Conservation (phyloP, 2,329 filamentous ascomycete genomes). For the Stagonosporopsis vannaccii region DNA sequence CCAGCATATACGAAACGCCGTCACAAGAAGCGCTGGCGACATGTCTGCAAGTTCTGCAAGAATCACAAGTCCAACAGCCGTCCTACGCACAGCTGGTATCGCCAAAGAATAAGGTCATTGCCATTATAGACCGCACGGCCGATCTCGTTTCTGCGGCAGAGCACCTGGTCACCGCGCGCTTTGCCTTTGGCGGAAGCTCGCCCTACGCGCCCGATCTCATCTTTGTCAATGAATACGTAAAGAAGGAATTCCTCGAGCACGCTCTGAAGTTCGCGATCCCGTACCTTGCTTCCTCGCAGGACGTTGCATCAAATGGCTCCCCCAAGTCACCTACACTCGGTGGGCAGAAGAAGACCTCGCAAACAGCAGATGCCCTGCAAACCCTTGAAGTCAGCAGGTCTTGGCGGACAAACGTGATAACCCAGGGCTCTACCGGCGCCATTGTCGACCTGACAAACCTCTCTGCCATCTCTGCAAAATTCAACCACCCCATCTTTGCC, state of each 20-base stretch:
- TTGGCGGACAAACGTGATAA: conserved; percentile 33
- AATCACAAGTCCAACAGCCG: conserved; percentile 17
- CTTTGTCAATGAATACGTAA: conserved; percentile 69
- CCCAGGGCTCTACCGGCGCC: conserved; percentile 34
- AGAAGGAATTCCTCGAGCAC: conserved; percentile 62
- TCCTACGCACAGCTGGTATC: conserved; percentile 47
- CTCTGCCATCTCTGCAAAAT: conserved; percentile 45
- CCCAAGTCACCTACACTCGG: conserved; percentile 3
- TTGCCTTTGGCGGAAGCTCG: conserved; percentile 63
- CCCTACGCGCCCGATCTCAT: conserved; percentile 69
- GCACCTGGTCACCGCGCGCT: conserved; percentile 61
- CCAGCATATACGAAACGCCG: conserved; percentile 48
- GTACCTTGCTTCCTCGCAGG: conserved; percentile 29
- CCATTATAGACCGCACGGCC: conserved; percentile 68
- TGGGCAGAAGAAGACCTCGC: conserved; percentile 20
- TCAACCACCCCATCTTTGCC: conserved; percentile 53
- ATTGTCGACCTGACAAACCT: conserved; percentile 39
- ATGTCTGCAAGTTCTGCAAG: conserved; percentile 47
- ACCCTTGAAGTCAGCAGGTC: conserved; percentile 21
- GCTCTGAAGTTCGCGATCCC: conserved; percentile 52
- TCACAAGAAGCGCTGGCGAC: conserved; percentile 32
- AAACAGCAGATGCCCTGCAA: conserved; percentile 15
- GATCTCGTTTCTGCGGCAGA: conserved; percentile 62
- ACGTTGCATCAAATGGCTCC: conserved; percentile 19
- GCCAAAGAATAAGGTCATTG: conserved; percentile 52